Base-by-base conservation (phyloP, 345 rosid genomes). In the thale cress (Arabidopsis thaliana) region DNA sequence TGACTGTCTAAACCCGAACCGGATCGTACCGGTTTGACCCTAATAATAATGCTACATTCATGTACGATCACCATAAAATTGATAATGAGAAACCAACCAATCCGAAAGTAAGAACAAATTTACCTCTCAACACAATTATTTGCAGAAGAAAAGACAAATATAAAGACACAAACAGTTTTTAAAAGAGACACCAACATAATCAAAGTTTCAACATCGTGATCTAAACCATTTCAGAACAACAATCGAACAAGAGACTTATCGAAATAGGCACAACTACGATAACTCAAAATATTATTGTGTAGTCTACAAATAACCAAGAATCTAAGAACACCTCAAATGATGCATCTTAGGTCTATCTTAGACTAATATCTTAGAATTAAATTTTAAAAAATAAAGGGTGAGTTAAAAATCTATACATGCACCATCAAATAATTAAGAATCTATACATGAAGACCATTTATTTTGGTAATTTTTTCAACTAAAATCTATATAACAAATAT, bases 1-100 rank as follows among this genome's bases (percentile, higher is more conserved):
- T 44, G 33, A 34, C 8, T 51, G 48, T 11, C 62, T 53, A 11
- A 46, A 36, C 56, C 71, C 51, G 24, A 20, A 63, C 60, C 72
- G 60, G 53, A 28, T 37, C n/a, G 45, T 34, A 56, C 72, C 67
- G 61, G 50, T 1, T 30, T 12, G 7, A 59, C 37, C 22, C 20
- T 36, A 37, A 12, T 34, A 65, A 46, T 13, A 44, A 44, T 72
- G n/a, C 60, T 7, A 7, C 45, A 12, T 8, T 34, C 34, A 57
- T 7, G 3, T 4, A 22, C 28, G 20, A 16, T 16, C 20, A 16
- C 20, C 20, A 16, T 16, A 65, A 23, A 34, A 34, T 34, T 56
- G 50, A 48, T 8, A 20, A 46, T 1, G 16, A 56, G 38, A 37
- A 8, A 65, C 12, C n/a, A 37, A 48, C 22, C 20, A 10, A 16